Conservation (phyloP, 371 early-diverging fungal genomes). For the Apophysomyces trapeziformis region DNA sequence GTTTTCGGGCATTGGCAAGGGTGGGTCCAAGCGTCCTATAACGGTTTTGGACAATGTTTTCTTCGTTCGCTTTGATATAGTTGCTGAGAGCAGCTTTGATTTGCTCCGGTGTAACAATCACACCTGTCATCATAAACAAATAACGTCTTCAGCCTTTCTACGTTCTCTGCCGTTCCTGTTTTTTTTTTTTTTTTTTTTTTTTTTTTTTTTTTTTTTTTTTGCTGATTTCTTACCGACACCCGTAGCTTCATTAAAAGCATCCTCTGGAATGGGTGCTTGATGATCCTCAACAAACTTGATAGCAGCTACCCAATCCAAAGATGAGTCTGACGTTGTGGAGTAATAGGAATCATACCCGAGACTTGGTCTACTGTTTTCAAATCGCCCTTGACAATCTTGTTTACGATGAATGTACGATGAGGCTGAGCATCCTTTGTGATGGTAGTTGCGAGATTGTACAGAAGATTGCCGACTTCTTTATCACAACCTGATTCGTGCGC, state of each 20-base stretch:
- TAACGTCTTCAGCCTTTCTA: background rate
- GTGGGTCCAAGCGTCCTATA: constrained; percentile 81
- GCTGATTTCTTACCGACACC: constrained; percentile 84
- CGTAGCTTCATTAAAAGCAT: constrained; percentile 79
- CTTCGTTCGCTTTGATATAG: constrained; percentile 71
- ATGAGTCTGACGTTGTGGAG: background rate
- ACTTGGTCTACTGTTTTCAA: constrained; percentile 88
- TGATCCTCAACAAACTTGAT: constrained; percentile 81
- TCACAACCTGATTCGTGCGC: constrained; percentile 62
- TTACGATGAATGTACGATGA: constrained; percentile 78
- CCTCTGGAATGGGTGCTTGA: constrained; percentile 59
- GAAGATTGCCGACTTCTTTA: constrained; percentile 75
- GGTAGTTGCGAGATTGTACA: constrained; percentile 89
- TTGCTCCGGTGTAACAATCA: constrained; percentile 77
- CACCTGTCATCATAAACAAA: constrained; percentile 51
- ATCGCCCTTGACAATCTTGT: constrained; percentile 72
- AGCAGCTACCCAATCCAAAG: constrained; percentile 66
- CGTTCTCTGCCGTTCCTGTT: background rate
- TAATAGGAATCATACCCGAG: constrained; percentile 59
- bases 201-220: background rate
- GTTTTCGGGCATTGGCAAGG: constrained; percentile 73
- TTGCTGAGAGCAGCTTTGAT: constrained; percentile 57
- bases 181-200: background rate
- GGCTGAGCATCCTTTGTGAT: constrained; percentile 76
- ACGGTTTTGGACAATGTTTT: constrained; percentile 77